Evolutionary conservation across 225 moss, liverwort and hornwort genomes (phyloP).

Genomic region (Neckera pumila): DNA sequence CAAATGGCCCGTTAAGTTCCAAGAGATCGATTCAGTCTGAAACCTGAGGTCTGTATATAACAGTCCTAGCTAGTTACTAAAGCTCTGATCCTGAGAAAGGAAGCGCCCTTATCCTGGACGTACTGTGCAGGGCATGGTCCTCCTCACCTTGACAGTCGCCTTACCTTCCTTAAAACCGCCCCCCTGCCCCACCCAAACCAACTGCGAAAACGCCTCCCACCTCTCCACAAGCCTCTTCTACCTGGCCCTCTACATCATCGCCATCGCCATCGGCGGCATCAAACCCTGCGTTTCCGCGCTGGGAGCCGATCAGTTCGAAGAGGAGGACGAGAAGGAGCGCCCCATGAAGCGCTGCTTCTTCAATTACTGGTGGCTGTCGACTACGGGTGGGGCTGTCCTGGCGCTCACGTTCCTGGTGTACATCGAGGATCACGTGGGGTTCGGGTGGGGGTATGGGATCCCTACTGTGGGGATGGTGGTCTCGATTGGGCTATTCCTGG

Average conservation of each 20-base stretch:
- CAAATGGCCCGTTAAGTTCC: background rate
- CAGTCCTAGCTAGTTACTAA: background rate
- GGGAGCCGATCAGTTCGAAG: constrained; percentile 77
- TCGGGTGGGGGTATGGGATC: constrained; percentile 55
- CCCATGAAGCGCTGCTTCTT: constrained; percentile 46
- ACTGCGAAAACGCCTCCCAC: constrained; percentile 22
- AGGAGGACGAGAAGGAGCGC: constrained; percentile 29
- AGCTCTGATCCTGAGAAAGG: background rate
- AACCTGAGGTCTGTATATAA: background rate
- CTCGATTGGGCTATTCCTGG: constrained; percentile 9
- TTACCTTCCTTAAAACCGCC: constrained; percentile 28
- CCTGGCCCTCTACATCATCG: constrained; percentile 36
- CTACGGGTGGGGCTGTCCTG: constrained; percentile 7
- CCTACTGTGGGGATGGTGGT: constrained; percentile 16
- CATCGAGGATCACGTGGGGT: constrained; percentile 32
- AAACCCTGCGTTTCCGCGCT: constrained; percentile 34
- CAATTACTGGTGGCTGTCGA: constrained; percentile 40
- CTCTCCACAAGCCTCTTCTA: constrained; percentile 25
- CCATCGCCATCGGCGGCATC: constrained; percentile 37
- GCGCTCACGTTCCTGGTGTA: constrained; percentile 38
- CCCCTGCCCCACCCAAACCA: background rate
- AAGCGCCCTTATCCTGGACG: background rate
- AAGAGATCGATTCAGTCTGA: background rate
- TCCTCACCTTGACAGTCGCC: constrained; percentile 32
- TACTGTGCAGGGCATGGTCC: constrained; percentile 21